Percentiles rank a stretch among this genome's conserved stretches.
These are phyloP conservation scores for Phytopythium cucurbitacearum DNA, from an alignment of 352 stramenopile species.

Conservation along the genomic window DNA sequence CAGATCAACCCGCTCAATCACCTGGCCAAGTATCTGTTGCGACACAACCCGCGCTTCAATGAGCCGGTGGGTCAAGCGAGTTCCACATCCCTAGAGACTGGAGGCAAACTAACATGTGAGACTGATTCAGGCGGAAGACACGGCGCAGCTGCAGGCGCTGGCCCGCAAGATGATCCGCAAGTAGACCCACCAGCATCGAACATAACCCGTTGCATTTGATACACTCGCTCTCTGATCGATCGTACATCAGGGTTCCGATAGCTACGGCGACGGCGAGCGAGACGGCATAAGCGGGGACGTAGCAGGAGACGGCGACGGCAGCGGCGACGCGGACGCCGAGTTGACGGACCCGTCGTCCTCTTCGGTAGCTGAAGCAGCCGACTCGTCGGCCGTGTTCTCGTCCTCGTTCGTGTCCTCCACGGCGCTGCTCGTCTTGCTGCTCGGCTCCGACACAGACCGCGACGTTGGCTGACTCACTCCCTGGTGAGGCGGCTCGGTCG, in stretches of 20 bases:
- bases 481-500: no score
- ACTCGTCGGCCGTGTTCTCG: conserved; percentile 41
- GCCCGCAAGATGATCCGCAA: conserved; percentile 28
- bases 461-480: background rate
- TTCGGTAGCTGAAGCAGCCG: conserved; percentile 26
- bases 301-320: conserved; percentile 40
- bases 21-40: conserved; percentile 57
- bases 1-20: conserved; percentile 59
- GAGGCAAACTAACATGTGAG: background rate
- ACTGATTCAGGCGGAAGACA: conserved; percentile 18
- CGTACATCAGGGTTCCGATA: background rate
- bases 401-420: conserved; percentile 30
- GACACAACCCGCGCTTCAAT: conserved; percentile 53
- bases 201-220: conserved; percentile 1
- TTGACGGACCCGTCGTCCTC: conserved; percentile 53
- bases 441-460: background rate
- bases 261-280: conserved; percentile 45
- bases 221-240: background rate
- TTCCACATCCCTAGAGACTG: no score
- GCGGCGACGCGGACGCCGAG: conserved; percentile 55
- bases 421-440: conserved; percentile 10
- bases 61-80: conserved; percentile 36
- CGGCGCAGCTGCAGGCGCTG: conserved; percentile 28
- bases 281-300: conserved; percentile 52
- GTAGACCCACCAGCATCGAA: conserved; percentile 10